These are phyloP conservation scores for Cryptococcus neoformans DNA, from an alignment of 1,284 basidiomycete genomes.

Conservation along the genomic window DNA sequence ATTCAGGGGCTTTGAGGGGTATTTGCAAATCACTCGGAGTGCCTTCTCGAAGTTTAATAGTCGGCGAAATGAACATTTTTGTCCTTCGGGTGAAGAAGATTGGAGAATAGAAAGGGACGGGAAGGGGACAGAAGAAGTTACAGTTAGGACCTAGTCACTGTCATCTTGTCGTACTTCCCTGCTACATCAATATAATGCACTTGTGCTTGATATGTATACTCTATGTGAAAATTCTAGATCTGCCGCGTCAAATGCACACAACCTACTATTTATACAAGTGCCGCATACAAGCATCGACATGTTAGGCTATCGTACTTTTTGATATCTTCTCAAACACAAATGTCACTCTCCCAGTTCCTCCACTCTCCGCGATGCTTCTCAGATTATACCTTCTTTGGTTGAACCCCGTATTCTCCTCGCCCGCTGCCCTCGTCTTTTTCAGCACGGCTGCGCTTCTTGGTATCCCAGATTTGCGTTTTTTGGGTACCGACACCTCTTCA, in stretches of 20 bases:
- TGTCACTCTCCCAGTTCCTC: conserved; percentile 38
- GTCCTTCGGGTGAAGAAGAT: conserved; percentile 26
- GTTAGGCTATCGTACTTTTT: conserved; percentile 1
- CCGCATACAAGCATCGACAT: too few relatives aligned
- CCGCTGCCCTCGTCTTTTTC: neutral
- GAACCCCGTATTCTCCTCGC: neutral
- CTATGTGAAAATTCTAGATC: too few relatives aligned
- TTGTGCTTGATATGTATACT: too few relatives aligned
- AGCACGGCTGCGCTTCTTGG: conserved; percentile 1
- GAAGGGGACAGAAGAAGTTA: too few relatives aligned
- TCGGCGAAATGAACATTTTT: conserved; percentile 40
- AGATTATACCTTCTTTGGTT: conserved; percentile 33
- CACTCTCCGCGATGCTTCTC: conserved; percentile 21
- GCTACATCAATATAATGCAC: too few relatives aligned
- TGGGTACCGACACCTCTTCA: conserved; percentile 7
- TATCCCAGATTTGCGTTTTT: conserved; percentile 10
- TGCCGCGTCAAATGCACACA: too few relatives aligned
- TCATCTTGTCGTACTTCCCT: too few relatives aligned
- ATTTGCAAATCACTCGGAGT: conserved; percentile 29
- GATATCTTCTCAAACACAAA: conserved; percentile 47
- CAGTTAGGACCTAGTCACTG: too few relatives aligned
- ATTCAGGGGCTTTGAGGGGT: conserved; percentile 30
- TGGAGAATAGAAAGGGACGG: neutral
- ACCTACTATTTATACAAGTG: too few relatives aligned
- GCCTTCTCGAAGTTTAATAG: conserved; percentile 15